phyloP scores from a whole-genome alignment of 1,284 basidiomycete genomes.

The Cryptococcus jaspeensis region DNA sequence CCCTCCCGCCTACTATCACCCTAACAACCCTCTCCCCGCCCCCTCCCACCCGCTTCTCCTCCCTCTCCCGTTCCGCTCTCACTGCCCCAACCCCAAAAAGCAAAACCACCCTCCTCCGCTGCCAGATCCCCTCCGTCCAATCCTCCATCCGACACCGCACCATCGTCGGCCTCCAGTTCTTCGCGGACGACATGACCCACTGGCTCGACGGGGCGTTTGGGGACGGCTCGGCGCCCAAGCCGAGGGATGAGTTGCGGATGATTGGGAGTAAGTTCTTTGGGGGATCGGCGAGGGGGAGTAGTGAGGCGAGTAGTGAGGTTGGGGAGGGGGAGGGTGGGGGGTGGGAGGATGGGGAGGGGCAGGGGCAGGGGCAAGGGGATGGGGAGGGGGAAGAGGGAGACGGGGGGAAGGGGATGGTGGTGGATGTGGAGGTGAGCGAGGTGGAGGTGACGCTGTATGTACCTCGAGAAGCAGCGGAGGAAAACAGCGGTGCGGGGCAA shows the following conservation, averaged over 20 bases:
- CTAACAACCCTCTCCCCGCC: constrained; percentile 28
- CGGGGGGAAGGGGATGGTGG: constrained; percentile 24
- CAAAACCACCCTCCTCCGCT: constrained; percentile 34
- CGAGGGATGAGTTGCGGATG: constrained; percentile 64
- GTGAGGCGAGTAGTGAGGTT: constrained; percentile 42
- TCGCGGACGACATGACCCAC: constrained; percentile 77
- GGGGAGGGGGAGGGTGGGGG: constrained; percentile 43
- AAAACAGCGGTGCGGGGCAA: not conserved
- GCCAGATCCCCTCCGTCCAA: constrained; percentile 65
- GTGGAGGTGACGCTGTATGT: constrained; percentile 33
- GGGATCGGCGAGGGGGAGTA: constrained; percentile 55
- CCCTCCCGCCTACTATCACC: constrained; percentile 51
- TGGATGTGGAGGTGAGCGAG: constrained; percentile 38
- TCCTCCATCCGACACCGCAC: constrained; percentile 57
- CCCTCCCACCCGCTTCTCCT: constrained; percentile 5
- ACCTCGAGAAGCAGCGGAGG: constrained; percentile 14
- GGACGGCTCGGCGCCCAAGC: constrained; percentile 45
- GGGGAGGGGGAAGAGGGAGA: constrained; percentile 41
- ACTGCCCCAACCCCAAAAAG: constrained; percentile 1
- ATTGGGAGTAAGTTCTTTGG: constrained; percentile 82
- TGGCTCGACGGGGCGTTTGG: constrained; percentile 56
- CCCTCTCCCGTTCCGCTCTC: constrained; percentile 5
- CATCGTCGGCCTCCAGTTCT: constrained; percentile 76
- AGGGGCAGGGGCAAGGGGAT: constrained; percentile 35
- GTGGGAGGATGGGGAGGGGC: constrained; percentile 24